A percentile compares a stretch with the other conserved stretches of the same genome.
phyloP scores from a whole-genome alignment of 108 stramenopile species.

The Aureococcus anophagefferens region DNA sequence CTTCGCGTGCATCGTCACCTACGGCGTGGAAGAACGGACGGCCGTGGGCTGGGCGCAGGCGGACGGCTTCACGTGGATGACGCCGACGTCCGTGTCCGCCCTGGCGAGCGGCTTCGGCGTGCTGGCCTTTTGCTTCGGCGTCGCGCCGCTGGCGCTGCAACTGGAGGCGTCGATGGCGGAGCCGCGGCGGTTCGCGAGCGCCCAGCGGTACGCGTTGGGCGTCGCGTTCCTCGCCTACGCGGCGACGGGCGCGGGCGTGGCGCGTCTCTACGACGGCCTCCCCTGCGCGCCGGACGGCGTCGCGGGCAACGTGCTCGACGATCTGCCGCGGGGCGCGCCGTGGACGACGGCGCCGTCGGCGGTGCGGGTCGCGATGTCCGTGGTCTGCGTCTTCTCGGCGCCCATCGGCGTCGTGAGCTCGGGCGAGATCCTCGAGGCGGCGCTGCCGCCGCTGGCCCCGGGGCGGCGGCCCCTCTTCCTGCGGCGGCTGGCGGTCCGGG shows the following conservation, averaged over 20 bases:
- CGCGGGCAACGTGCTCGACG: neutral
- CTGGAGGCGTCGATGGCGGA: neutral
- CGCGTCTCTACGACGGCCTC: neutral
- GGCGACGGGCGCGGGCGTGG: neutral
- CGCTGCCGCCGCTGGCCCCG: neutral
- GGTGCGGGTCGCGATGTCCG: neutral
- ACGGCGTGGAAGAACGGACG: neutral
- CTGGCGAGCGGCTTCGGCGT: neutral
- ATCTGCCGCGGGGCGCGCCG: neutral
- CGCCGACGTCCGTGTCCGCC: neutral
- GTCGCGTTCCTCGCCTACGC: neutral
- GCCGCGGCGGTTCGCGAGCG: neutral
- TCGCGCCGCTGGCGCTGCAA: neutral
- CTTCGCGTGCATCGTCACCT: neutral
- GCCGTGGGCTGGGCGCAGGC: neutral
- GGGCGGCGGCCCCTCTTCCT: too few species aligned
- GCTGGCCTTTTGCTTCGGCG: neutral
- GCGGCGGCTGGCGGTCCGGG: neutral
- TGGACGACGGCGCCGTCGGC: neutral
- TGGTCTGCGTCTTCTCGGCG: neutral
- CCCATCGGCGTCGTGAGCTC: neutral
- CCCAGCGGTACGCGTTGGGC: neutral
- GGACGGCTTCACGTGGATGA: neutral
- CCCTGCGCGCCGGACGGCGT: neutral
- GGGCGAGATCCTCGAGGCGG: neutral